Evolutionary conservation across 768 basidiomycete genomes (phyloP), one percentile per base, ranked within the genome.

Genomic region (Dacryopinax spathularia): DNA sequence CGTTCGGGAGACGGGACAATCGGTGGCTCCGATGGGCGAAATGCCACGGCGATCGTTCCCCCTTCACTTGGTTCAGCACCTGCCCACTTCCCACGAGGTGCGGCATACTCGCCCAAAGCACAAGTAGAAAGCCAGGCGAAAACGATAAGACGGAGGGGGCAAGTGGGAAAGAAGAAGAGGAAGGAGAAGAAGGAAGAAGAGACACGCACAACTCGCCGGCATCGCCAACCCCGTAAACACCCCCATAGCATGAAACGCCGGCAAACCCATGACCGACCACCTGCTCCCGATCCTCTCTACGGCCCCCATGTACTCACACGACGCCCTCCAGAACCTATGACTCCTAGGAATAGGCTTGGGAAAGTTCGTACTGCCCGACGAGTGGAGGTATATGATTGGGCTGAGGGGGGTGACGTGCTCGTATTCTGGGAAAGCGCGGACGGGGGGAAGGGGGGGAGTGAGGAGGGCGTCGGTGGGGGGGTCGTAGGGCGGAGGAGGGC

Each of bases 1-100:
- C 66, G 69, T 16, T 71, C 70, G 1, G 75, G 70, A 31, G 74
- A 75, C 13, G 75, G 72, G 0, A 69, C 33, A 6, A 68, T 41
- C 3, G 72, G 68, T 2, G 73, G 74, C 18, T 62, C 59, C 18
- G 65, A 62, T 1, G 75, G 75, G 37, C 69, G 70, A 61, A 74
- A 73, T 9, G 71, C 69, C 1, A 69, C 65, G 56, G 75, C 67
- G n/a, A 66, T 67, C 20, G n/a, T n/a, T n/a, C n/a, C n/a, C n/a
- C n/a, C n/a, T n/a, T n/a, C n/a, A n/a, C n/a, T n/a, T n/a, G n/a
- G n/a, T n/a, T n/a, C n/a, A n/a, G n/a, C n/a, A n/a, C n/a, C n/a
- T n/a, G n/a, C n/a, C n/a, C n/a, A n/a, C n/a, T n/a, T n/a, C n/a
- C n/a, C n/a, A n/a, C n/a, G n/a, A n/a, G n/a, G n/a, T n/a, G n/a